Percentiles rank a stretch among this genome's conserved stretches.
Conservation (phyloP, 2,329 filamentous ascomycete species). For the Fusarium citri region DNA sequence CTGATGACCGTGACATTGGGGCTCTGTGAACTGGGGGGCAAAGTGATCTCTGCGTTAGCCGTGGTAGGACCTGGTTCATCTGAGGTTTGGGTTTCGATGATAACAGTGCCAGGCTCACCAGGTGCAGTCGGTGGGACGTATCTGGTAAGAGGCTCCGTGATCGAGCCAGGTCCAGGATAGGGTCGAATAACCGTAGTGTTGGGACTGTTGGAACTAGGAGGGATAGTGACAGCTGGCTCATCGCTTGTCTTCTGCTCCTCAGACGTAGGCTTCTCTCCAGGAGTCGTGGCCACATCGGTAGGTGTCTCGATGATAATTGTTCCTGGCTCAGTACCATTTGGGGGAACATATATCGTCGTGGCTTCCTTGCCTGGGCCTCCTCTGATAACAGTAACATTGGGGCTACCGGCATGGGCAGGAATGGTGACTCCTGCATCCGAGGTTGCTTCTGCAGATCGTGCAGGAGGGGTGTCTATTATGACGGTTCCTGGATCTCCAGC, state of each 20-base stretch:
- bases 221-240: conserved; percentile 6
- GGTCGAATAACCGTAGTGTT: conserved; percentile 15
- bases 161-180: conserved; percentile 11
- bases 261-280: background rate
- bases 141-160: conserved; percentile 11
- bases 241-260: background rate
- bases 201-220: conserved; percentile 9
- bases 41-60: conserved; percentile 4
- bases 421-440: background rate
- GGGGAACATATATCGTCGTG: conserved; percentile 2
- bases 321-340: conserved; percentile 13
- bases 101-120: conserved; percentile 14
- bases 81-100: conserved; percentile 13
- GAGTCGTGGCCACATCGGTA: background rate
- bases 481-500: conserved; percentile 13
- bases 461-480: conserved; percentile 7
- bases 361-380: conserved; percentile 8
- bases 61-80: background rate
- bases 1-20: conserved; percentile 13
- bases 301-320: conserved; percentile 21
- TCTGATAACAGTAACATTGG: conserved; percentile 15
- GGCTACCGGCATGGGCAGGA: conserved; percentile 2
- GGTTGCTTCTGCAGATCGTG: background rate
- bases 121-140: conserved; percentile 6
- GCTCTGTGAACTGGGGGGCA: conserved; percentile 7